These are phyloP conservation scores for Phytophthora citrophthora DNA, from an alignment of 352 stramenopile genomes.

Conservation along the genomic window DNA sequence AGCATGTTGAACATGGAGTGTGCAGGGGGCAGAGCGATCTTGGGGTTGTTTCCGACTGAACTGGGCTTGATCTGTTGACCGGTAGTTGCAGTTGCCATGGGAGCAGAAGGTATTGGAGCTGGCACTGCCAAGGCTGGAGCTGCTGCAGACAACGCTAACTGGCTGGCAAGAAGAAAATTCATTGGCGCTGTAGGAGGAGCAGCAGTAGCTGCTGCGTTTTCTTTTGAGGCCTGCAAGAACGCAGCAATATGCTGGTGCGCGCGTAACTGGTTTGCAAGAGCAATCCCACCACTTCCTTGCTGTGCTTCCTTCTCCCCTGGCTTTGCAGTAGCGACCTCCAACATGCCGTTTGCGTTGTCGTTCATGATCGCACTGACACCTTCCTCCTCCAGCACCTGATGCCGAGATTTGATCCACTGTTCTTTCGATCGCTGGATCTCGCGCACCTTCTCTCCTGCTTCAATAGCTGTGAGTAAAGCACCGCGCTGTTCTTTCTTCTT, in stretches of 20 bases:
- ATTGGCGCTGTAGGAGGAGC: conserved; percentile 10
- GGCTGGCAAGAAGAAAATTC: conserved; percentile 27
- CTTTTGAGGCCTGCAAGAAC: conserved; percentile 31
- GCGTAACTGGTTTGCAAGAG: conserved; percentile 36
- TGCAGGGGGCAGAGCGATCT: conserved; percentile 52
- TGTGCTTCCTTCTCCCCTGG: conserved; percentile 17
- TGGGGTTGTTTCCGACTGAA: conserved; percentile 19
- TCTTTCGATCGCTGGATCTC: conserved; percentile 66
- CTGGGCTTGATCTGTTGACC: conserved; percentile 30
- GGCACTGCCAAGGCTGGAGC: conserved; percentile 15
- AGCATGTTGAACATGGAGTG: conserved; percentile 47
- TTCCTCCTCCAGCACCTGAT: conserved; percentile 69
- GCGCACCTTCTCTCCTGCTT: conserved; percentile 56
- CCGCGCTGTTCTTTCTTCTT: conserved; percentile 29
- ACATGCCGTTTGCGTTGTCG: conserved; percentile 41
- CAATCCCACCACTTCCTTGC: conserved; percentile 29
- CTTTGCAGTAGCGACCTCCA: conserved; percentile 27
- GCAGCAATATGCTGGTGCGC: conserved; percentile 38
- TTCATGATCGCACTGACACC: conserved; percentile 59
- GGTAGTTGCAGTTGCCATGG: not conserved
- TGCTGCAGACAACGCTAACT: conserved; percentile 22
- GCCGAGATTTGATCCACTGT: conserved; percentile 61
- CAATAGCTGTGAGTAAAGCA: conserved; percentile 56
- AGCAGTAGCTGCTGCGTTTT: not conserved
- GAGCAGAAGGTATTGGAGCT: conserved; percentile 8